phyloP scores from a whole-genome alignment of 306 rosid genomes.

The Rosa rugosa region DNA sequence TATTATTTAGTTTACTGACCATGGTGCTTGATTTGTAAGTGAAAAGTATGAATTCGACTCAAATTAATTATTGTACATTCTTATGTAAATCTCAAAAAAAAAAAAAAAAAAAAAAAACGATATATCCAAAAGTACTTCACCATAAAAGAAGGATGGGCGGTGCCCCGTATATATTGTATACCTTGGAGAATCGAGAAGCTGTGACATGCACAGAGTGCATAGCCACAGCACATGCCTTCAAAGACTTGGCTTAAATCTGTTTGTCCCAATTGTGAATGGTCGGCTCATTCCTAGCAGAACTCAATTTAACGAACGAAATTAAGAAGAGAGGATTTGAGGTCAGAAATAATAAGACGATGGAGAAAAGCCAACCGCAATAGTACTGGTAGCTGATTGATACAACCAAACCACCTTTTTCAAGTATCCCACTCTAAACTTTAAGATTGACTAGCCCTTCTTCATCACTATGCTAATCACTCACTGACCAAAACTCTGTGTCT shows the following conservation, averaged over 20 bases:
- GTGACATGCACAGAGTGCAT: slow-evolving; percentile 14
- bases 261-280: slow-evolving; percentile 16
- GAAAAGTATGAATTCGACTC: too few species aligned
- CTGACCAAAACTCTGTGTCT: not conserved
- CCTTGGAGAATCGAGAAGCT: too few species aligned
- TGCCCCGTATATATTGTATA: too few species aligned
- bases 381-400: not conserved
- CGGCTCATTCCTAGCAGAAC: not conserved
- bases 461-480: slow-evolving; percentile 1
- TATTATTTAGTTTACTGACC: not conserved
- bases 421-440: not conserved
- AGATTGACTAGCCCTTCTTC: not conserved
- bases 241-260: not conserved
- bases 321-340: not conserved
- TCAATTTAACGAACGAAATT: not conserved
- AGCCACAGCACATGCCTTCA: not conserved
- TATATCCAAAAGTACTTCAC: too few species aligned
- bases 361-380: not conserved
- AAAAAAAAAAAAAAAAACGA: too few species aligned
- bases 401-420: slow-evolving; percentile 6
- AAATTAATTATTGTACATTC: too few species aligned
- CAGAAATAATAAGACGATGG: not conserved
- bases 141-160: too few species aligned
- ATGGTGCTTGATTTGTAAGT: too few species aligned
- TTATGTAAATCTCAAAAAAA: too few species aligned